Evolutionary conservation across 2,329 filamentous ascomycete genomes (phyloP), one percentile per base, ranked within the genome.

Genomic region (Tolypocladium cylindrosporum): DNA sequence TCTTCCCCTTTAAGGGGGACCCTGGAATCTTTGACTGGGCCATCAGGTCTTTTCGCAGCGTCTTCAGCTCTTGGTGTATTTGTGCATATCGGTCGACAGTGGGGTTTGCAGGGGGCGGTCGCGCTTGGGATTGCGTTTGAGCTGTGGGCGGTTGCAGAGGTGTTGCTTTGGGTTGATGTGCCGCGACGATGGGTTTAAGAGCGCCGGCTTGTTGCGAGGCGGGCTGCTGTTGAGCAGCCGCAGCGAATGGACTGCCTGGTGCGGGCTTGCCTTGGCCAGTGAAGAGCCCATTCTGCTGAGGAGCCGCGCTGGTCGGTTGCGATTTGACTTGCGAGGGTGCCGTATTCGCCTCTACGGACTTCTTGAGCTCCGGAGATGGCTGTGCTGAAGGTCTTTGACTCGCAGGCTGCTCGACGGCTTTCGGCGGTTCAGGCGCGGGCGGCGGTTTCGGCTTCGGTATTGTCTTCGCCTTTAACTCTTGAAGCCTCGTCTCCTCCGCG

Each of bases 11-110:
- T 36, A 91, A 72, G 2, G 67, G 71, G 5, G 74, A 76, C 1
- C 62, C 69, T 65, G 69, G 62, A 16, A 67, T 58, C 59, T 86
- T 82, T 27, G 76, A 74, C 64, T 84, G 83, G 5, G 77, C 77
- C 63, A 86, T 77, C 10, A 85, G 73, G 41, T 80, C 77, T 59
- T 82, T 92, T 21, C 93, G 79, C 19, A 85, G 74, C 57, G 78
- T 77, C 65, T 85, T 95, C 31, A 95, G 77, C 45, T 82, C 83
- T 60, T 83, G 77, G 67, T 93, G 89, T 34, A 94, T 83, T 57
- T 79, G 71, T 2, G 71, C 60, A 61, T 83, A 80, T 57, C 77
- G 74, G 60, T 82, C 77, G n/a, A 65, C 58, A 42, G 60, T 36
- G 14, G 63, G 27, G 2, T 57, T 53, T 55, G 58, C 55, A 10